Base-by-base conservation (phyloP, 179 eudicot species). In the Beta corolliflora region DNA sequence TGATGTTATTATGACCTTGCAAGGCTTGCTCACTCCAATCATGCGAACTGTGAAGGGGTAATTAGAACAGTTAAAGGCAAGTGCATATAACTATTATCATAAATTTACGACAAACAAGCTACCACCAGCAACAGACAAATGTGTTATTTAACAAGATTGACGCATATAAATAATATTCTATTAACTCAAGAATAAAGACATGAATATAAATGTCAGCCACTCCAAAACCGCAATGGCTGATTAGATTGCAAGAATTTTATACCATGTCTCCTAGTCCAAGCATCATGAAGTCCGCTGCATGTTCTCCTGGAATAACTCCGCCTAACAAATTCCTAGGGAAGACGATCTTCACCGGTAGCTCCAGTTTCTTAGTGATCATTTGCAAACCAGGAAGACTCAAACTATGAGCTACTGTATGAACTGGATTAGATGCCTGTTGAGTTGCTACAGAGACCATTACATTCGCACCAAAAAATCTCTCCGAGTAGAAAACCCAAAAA, bases 191-290 rank as follows among this genome's bases (percentile, higher is more conserved):
- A 73, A 46, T 53, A 48, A 31, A 29, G 29, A 25, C 29, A 25
- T 25, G 29, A 25, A 25, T 25, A 25, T 25, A 46, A 53, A 18
- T 36, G 53, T 12, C 45, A 66, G 18, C 36, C 58, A 72, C 59
- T 72, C n/a, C 52, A 60, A 18, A 75, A 66, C 9, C 61, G 56
- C 52, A 11, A 14, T 29, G 71, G 66, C 72, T 11, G 7, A 68
- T 54, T 19, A 36, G 46, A 31, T 19, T 25, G 66, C 46, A 59
- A 77, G 83, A 21, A 88, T 84, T 77, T 31, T 55, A 85, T 94
- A 96, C 99, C 99, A 96, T 96, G 88, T 96, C 99, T 71, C 99
- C 99, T 56, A 94, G 97, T 79, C 99, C 99, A 84, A 96, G 99
- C 97, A 96, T 96, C 95, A 94, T 93, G 88, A 90, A 96, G 75